These are phyloP conservation scores for Hippophae tibetana DNA, from an alignment of 306 rosid genomes.

Conservation along the genomic window DNA sequence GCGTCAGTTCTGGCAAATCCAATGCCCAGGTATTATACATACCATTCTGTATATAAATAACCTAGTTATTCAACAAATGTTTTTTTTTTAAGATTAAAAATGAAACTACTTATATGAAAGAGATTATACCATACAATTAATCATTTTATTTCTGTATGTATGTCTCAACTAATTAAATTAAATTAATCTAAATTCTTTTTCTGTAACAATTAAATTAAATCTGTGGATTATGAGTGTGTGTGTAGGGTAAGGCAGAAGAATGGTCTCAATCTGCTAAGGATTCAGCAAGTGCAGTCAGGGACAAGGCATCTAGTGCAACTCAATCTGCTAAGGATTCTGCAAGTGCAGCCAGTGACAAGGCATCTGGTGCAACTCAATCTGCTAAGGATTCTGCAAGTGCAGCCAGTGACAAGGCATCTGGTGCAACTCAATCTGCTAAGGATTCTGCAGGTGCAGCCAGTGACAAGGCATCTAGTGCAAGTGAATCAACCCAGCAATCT, in stretches of 20 bases:
- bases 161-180: not conserved
- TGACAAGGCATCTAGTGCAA: slow-evolving; percentile 29
- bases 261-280: not conserved
- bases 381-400: slow-evolving; percentile 30
- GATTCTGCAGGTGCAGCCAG: slow-evolving; percentile 25
- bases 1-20: slow-evolving; percentile 33
- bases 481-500: slow-evolving; percentile 25
- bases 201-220: not conserved
- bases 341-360: no score
- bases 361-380: slow-evolving; percentile 1
- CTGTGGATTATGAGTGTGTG: not conserved
- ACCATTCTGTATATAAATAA: no score
- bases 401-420: slow-evolving; percentile 26
- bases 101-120: no score
- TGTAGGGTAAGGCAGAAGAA: slow-evolving; percentile 30
- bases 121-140: no score
- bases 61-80: no score
- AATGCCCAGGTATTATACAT: slow-evolving; percentile 17
- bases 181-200: not conserved
- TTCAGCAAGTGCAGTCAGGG: no score
- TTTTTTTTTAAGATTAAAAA: no score
- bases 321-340: no score
- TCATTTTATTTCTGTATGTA: no score
- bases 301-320: no score
- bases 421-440: slow-evolving; percentile 27